Evolutionary conservation across 495 filamentous ascomycete species (phyloP), one percentile per base, ranked within the genome.

Genomic region (Penicillium samsonianum): DNA sequence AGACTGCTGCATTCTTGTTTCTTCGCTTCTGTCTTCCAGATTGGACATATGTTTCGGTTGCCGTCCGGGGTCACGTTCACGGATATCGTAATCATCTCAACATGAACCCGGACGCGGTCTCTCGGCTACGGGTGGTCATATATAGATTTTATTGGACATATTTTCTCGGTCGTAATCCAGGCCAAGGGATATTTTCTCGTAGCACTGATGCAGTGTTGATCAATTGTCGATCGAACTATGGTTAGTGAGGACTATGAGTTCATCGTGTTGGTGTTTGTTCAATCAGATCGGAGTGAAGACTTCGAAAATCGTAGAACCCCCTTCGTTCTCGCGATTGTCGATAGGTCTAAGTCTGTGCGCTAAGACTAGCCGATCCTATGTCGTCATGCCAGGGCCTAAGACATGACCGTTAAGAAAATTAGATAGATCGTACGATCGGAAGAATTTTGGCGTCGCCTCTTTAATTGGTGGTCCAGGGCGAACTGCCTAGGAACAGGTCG

Each of bases 71-170:
- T 23, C 14, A 47, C 19, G 28, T 57, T 38, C 20, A 35, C 8
- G 28, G 30, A 45, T 54, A 37, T 55, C 20, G 28, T 33, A 28
- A 19, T 8, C 11, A 47, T 40, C 19, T 23, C 28, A 12, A 6
- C 28, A 12, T 37, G 30, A 35, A 12, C 17, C n/a, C 19, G 17
- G 33, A 6, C 20, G 22, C 16, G 20, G 16, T 41, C 9, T 12
- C 23, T 41, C 26, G 28, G n/a, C 23, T 19, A 19, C 22, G n/a
- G 50, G 20, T 41, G 48, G 48, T 38, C 31, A 50, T 28, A 20
- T 9, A 43, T 50, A 37, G 47, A 42, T 43, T 43, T 43, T 5
- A 40, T 52, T 43, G 38, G 26, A 53, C 37, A 43, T 42, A 52
- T 23, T 23, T 43, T 53, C 19, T 52, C 26, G 11, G 50, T 53